Percentiles rank a stretch among this genome's conserved stretches.
phyloP scores from a whole-genome alignment of 2,329 filamentous ascomycete species.

The Cadophora gregata region DNA sequence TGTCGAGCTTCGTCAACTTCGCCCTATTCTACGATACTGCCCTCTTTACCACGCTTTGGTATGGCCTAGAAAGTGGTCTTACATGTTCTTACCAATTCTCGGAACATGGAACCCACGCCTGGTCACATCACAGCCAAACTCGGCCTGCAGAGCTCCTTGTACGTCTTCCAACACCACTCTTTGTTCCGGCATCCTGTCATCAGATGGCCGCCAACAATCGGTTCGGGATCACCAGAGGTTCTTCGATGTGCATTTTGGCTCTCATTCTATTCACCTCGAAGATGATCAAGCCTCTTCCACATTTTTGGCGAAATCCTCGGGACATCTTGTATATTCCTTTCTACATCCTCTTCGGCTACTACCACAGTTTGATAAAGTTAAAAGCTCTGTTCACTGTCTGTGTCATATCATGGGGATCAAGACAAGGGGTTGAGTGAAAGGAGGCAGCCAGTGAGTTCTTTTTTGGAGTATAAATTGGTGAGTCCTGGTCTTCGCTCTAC shows the following conservation, averaged over 20 bases:
- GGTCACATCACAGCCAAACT: not conserved
- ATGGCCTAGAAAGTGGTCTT: slow-evolving; percentile 30
- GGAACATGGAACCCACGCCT: not conserved
- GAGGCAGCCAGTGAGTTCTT: not conserved
- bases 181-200: not conserved
- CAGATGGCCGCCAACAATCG: not conserved
- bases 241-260: slow-evolving; percentile 7
- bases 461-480: not conserved
- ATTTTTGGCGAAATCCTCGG: slow-evolving; percentile 56
- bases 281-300: slow-evolving; percentile 59
- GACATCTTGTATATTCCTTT: slow-evolving; percentile 58
- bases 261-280: slow-evolving; percentile 52
- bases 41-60: slow-evolving; percentile 5
- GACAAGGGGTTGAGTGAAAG: slow-evolving; percentile 9
- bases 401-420: slow-evolving; percentile 29
- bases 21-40: slow-evolving; percentile 57
- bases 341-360: slow-evolving; percentile 61
- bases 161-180: not conserved
- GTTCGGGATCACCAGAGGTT: not conserved
- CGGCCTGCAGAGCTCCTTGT: not conserved
- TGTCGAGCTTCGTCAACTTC: slow-evolving; percentile 60
- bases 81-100: slow-evolving; percentile 38
- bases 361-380: slow-evolving; percentile 63
- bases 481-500: not conserved
- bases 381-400: slow-evolving; percentile 56